These are phyloP conservation scores for Candida silvicultrix DNA, from an alignment of 805 yeast genomes.

Conservation along the genomic window DNA sequence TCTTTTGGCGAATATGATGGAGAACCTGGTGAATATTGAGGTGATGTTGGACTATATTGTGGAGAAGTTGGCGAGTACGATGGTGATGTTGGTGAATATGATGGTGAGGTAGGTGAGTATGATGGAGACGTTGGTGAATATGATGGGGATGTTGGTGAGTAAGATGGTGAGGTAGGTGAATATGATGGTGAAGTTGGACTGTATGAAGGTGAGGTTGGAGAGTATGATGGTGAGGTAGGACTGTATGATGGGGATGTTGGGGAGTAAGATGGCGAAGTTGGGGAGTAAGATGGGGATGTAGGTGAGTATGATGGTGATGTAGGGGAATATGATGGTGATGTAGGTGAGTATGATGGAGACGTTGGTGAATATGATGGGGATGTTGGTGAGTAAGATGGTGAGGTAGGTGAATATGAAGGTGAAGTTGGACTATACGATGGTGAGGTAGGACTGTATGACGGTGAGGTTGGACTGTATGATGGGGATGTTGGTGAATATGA, in stretches of 20 bases:
- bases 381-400: slow-evolving; percentile 75
- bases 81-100: slow-evolving; percentile 78
- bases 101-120: slow-evolving; percentile 63
- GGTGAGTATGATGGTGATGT: slow-evolving; percentile 66
- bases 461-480: slow-evolving; percentile 51
- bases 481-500: slow-evolving; percentile 67
- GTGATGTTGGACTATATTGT: slow-evolving; percentile 59
- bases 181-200: slow-evolving; percentile 78
- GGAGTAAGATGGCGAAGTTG: slow-evolving; percentile 59
- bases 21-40: slow-evolving; percentile 48
- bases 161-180: slow-evolving; percentile 69
- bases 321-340: slow-evolving; percentile 68
- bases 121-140: slow-evolving; percentile 72
- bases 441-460: slow-evolving; percentile 57
- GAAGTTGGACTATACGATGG: slow-evolving; percentile 74
- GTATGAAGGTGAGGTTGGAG: slow-evolving; percentile 68
- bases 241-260: slow-evolving; percentile 67
- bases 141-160: slow-evolving; percentile 77
- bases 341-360: slow-evolving; percentile 63
- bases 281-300: slow-evolving; percentile 67
- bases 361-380: slow-evolving; percentile 69
- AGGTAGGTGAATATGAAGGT: slow-evolving; percentile 69
- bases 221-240: slow-evolving; percentile 77
- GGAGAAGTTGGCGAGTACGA: slow-evolving; percentile 46
- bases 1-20: slow-evolving; percentile 34